A percentile compares a stretch with the other conserved stretches of the same genome.
Conservation (phyloP, 352 stramenopile species). For the Globisporangium cystogenes region DNA sequence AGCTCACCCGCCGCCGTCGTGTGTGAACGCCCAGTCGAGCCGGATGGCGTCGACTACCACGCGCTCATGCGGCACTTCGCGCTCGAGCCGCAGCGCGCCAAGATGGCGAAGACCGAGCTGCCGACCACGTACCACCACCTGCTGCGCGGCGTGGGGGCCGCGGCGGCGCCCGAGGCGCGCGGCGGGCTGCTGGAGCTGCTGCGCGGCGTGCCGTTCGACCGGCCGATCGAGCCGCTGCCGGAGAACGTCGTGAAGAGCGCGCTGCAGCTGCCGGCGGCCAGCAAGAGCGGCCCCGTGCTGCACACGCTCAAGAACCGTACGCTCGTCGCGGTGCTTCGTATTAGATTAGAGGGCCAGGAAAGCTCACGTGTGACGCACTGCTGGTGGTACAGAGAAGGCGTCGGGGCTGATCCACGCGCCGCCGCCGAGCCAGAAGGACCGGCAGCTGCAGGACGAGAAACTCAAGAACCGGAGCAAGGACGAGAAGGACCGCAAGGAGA, state of each 20-base stretch:
- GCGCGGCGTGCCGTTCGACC: conserved; percentile 71
- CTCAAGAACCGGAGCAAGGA: conserved; percentile 48
- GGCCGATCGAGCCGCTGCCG: conserved; percentile 67
- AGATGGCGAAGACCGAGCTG: conserved; percentile 55
- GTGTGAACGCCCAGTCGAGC: conserved; percentile 28
- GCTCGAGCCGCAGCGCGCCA: conserved; percentile 49
- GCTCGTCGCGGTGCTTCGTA: too few species aligned
- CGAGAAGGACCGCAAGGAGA: conserved; percentile 73
- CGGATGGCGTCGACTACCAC: conserved; percentile 51
- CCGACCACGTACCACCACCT: conserved; percentile 70
- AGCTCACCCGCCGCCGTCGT: neutral
- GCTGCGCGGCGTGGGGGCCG: conserved; percentile 57
- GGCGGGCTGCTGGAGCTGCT: conserved; percentile 55
- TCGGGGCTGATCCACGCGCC: conserved; percentile 63
- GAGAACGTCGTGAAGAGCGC: conserved; percentile 69
- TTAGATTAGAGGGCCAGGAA: too few species aligned
- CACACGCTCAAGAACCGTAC: conserved; percentile 36
- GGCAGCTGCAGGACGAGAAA: conserved; percentile 33
- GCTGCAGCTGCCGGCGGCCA: conserved; percentile 55
- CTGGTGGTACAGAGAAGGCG: conserved; percentile 18
- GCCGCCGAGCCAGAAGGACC: conserved; percentile 33
- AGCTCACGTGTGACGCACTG: too few species aligned
- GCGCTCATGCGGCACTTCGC: conserved; percentile 65
- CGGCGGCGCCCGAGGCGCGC: conserved; percentile 31
- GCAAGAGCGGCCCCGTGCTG: conserved; percentile 48